Evolutionary conservation across 2,329 filamentous ascomycete species (phyloP).

Genomic region (Hypoxylon sp.): DNA sequence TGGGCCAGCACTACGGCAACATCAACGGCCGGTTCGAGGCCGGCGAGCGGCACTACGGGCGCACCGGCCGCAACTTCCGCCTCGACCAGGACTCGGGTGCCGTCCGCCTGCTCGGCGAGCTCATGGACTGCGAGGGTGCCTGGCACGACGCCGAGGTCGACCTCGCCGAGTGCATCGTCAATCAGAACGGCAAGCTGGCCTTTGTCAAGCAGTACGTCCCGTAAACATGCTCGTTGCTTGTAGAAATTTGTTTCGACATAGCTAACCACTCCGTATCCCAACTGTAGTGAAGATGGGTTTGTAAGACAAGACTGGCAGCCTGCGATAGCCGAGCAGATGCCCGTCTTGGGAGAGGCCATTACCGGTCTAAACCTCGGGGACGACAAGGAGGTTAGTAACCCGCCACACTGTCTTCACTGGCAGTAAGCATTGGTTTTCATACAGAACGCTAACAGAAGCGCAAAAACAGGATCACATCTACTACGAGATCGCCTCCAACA

Average conservation of each 20-base stretch:
- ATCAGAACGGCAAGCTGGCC: slow-evolving; percentile 19
- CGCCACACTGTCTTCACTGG: background rate
- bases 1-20: slow-evolving; percentile 32
- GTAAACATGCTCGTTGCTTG: background rate
- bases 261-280: slow-evolving; percentile 6
- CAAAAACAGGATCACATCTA: slow-evolving; percentile 7
- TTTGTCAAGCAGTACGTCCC: slow-evolving; percentile 24
- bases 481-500: slow-evolving; percentile 18
- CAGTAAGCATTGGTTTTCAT: background rate
- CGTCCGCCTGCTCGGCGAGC: slow-evolving; percentile 21
- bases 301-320: slow-evolving; percentile 20
- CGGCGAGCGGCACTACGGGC: slow-evolving; percentile 20
- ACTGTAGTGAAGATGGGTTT: slow-evolving; percentile 12
- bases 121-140: slow-evolving; percentile 21
- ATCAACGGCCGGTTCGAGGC: slow-evolving; percentile 27
- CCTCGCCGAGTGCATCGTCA: slow-evolving; percentile 18
- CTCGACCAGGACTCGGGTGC: slow-evolving; percentile 13
- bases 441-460: background rate
- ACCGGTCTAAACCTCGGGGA: slow-evolving; percentile 6
- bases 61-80: slow-evolving; percentile 18
- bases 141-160: slow-evolving; percentile 26
- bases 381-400: slow-evolving; percentile 15
- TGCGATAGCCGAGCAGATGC: slow-evolving; percentile 19
- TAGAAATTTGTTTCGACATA: background rate
- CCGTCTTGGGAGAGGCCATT: slow-evolving; percentile 20